Conservation (phyloP, 1,139 yeast genomes). For the Debaryomycetaceae sp. region DNA sequence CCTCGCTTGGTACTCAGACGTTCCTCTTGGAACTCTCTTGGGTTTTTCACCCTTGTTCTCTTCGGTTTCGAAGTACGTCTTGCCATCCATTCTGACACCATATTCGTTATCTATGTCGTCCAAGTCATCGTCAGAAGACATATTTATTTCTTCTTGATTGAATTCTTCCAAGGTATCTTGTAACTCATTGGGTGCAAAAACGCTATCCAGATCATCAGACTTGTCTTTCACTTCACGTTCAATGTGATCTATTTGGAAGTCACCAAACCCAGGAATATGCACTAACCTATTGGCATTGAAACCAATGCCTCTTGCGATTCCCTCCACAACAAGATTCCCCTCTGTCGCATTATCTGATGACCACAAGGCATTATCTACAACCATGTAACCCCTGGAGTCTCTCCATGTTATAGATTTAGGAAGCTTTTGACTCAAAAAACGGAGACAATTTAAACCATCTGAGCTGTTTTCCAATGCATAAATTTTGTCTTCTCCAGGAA, state of each 20-base stretch:
- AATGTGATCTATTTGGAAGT: constrained; percentile 70
- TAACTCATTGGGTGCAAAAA: constrained; percentile 44
- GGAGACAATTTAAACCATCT: constrained; percentile 68
- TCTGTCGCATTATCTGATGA: constrained; percentile 28
- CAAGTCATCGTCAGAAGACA: constrained; percentile 46
- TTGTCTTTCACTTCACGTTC: constrained; percentile 40
- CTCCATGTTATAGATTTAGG: constrained; percentile 91
- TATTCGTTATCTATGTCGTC: constrained; percentile 25
- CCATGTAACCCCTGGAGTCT: constrained; percentile 81
- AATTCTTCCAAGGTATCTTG: constrained; percentile 69
- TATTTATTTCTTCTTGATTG: constrained; percentile 55
- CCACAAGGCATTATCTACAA: constrained; percentile 65
- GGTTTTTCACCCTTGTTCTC: constrained; percentile 26
- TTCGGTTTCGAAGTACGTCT: constrained; percentile 52
- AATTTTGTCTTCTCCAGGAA: constrained; percentile 79
- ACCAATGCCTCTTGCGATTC: constrained; percentile 84
- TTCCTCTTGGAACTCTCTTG: constrained; percentile 71
- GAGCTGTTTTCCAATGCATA: constrained; percentile 64
- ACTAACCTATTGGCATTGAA: constrained; percentile 73
- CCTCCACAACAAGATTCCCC: constrained; percentile 58
- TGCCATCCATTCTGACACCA: constrained; percentile 73
- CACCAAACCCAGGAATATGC: constrained; percentile 89
- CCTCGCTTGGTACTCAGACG: constrained; percentile 90
- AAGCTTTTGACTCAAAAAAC: constrained; percentile 77
- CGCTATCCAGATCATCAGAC: constrained; percentile 26